phyloP scores from a whole-genome alignment of 208 protist species.

The Crithidia acanthocephali region DNA sequence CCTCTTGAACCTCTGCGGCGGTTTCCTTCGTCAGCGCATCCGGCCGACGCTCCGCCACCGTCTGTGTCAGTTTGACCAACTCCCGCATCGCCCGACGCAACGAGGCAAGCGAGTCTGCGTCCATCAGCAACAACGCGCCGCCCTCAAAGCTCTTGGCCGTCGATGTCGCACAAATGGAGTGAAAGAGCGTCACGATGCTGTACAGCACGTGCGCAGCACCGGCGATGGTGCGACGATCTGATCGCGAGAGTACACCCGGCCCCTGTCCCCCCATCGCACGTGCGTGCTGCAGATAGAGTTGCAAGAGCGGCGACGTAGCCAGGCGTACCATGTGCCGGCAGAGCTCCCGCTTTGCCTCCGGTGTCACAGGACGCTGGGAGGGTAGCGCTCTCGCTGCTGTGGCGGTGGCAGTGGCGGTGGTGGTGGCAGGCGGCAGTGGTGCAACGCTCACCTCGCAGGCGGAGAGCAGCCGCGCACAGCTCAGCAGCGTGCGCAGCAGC shows the following conservation, averaged over 20 bases:
- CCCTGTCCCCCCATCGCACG: background rate
- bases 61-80: constrained; percentile 13
- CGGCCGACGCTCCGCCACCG: background rate
- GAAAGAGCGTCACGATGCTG: constrained; percentile 12
- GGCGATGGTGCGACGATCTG: background rate
- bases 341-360: background rate
- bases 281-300: constrained; percentile 1
- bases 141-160: background rate
- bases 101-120: background rate
- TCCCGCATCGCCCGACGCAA: background rate
- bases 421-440: background rate
- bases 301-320: background rate
- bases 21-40: constrained; percentile 14
- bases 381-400: background rate
- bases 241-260: too few species aligned
- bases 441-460: background rate
- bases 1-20: background rate
- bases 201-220: constrained; percentile 15
- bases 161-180: background rate
- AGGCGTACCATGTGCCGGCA: constrained; percentile 4
- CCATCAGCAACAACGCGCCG: background rate
- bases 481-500: constrained; percentile 24
- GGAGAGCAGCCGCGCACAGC: constrained; percentile 25
- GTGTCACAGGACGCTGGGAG: background rate
- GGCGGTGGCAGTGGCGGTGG: background rate